Conservation (phyloP, 192 early-diverging fungal genomes). For the Linnemannia hyalina region DNA sequence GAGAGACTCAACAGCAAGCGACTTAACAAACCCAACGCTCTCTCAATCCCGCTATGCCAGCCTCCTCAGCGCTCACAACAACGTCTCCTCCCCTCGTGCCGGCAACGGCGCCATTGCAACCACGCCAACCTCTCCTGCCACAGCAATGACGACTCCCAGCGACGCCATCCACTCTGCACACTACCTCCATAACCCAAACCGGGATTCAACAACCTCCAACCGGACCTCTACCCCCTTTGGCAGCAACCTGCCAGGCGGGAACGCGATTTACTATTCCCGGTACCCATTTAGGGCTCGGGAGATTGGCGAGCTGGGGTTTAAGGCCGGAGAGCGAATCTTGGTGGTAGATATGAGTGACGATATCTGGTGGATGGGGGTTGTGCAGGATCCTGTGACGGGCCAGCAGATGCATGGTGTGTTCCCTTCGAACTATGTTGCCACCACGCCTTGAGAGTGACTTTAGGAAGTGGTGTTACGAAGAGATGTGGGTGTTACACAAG, state of each 20-base stretch:
- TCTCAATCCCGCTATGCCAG: slow-evolving; percentile 24
- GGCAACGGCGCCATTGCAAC: slow-evolving; percentile 8
- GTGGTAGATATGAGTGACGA: slow-evolving; percentile 84
- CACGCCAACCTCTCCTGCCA: slow-evolving; percentile 20
- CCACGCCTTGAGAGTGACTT: slow-evolving; percentile 11
- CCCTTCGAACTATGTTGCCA: slow-evolving; percentile 79
- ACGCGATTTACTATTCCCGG: slow-evolving; percentile 71
- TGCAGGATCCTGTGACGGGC: slow-evolving; percentile 61
- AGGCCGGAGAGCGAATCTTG: slow-evolving; percentile 76
- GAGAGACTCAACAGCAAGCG: slow-evolving; percentile 34
- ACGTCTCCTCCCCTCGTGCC: background rate
- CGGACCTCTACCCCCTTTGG: background rate
- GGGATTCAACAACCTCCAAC: background rate
- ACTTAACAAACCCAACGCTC: slow-evolving; percentile 15
- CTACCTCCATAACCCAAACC: background rate
- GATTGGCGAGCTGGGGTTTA: slow-evolving; percentile 79
- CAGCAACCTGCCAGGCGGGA: background rate
- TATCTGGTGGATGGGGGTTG: slow-evolving; percentile 88
- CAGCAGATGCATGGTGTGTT: slow-evolving; percentile 77
- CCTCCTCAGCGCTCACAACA: slow-evolving; percentile 8
- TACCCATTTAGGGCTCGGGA: slow-evolving; percentile 82
- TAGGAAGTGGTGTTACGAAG: background rate
- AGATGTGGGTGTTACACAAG: background rate
- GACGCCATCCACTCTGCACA: background rate
- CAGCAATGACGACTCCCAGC: slow-evolving; percentile 38